A percentile compares a stretch with the other conserved stretches of the same genome.
Evolutionary conservation across 2,329 filamentous ascomycete species (phyloP).

Genomic region (Phialemonium atrogriseum): DNA sequence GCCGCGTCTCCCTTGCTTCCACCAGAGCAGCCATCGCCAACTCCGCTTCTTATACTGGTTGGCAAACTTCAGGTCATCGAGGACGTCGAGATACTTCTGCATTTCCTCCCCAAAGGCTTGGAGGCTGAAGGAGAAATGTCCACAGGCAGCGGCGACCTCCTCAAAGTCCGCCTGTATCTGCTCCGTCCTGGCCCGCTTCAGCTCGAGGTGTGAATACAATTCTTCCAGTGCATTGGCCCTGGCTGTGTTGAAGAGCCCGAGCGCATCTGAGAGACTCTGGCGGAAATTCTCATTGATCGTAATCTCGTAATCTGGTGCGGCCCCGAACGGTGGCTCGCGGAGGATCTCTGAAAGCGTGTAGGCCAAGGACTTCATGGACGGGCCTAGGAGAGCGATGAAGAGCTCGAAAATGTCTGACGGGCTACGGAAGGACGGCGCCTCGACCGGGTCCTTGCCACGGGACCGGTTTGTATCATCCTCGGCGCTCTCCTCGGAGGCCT

Average conservation of each 20-base stretch:
- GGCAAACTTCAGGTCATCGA: conserved; percentile 75
- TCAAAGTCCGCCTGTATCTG: conserved; percentile 88
- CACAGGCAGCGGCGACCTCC: conserved; percentile 94
- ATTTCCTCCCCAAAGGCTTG: conserved; percentile 88
- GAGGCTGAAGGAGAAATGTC: conserved; percentile 89
- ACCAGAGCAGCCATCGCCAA: conserved; percentile 85
- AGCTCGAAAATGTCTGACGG: conserved; percentile 83
- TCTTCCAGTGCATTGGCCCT: conserved; percentile 67
- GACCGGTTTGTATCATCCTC: conserved; percentile 27
- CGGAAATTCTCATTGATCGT: conserved; percentile 72
- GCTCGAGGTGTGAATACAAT: conserved; percentile 72
- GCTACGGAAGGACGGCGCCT: conserved; percentile 37
- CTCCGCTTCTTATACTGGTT: conserved; percentile 53
- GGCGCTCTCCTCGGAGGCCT: conserved; percentile 49
- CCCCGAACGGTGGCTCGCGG: conserved; percentile 74
- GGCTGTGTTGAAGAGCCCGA: conserved; percentile 69
- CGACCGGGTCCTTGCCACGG: conserved; percentile 7
- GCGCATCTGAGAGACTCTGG: conserved; percentile 70
- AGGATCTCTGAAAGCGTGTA: conserved; percentile 85
- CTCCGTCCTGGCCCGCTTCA: conserved; percentile 58
- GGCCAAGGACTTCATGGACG: conserved; percentile 93
- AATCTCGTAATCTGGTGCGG: conserved; percentile 59
- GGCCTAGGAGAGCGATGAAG: conserved; percentile 82
- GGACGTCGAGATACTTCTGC: conserved; percentile 68
- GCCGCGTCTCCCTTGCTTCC: conserved; percentile 32